Base-by-base conservation (phyloP, 106 monocot species). In the Apostasia ramifera region DNA sequence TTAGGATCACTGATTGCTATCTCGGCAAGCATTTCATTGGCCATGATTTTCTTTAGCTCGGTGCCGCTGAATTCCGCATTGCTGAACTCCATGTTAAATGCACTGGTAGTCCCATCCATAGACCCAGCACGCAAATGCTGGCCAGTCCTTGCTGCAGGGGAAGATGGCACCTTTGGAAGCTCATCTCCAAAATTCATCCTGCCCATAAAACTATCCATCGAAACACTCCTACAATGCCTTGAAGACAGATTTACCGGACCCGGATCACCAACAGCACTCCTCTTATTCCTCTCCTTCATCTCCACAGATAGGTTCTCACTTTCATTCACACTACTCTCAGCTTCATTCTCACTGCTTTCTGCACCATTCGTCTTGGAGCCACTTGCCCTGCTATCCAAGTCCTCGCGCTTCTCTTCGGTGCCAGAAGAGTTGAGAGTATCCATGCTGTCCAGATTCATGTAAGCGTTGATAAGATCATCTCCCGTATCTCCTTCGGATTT, bases 21-120 rank as follows among this genome's bases (percentile, higher is more conserved):
- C 80, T 93, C 93, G 2, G 79, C 81, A 57, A 93, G 82, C 66
- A 84, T 89, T 74, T 89, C 89, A 69, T 93, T 89, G 43, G 83
- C 89, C 85, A 86, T 86, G 47, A 89, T 93, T 70, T 93, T 93
- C 80, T 93, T 93, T 67, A 89, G 62, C 55, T 93, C 93, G 3
- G 79, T 71, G 8, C 67, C 77, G 65, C 60, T 93, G 14, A 93
- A 89, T 61, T 93, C 89, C 6, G 89, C 89, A 76, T 81, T 83
- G 7, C 78, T 83, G 63, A 83, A 77, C 66, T 92, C 92, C 68
- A 81, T 55, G 56, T 71, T 84, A 8, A 83, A 88, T 2, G 55
- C 44, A 69, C 70, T 76, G 6, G 72, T 14, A 5, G 75, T 56
- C 55, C 79, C 85, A 61, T 88, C 88, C 63, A 85, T 66, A 1